A percentile compares a stretch with the other conserved stretches of the same genome.
Conservation (phyloP, 208 protist species). For the Leishmania major region DNA sequence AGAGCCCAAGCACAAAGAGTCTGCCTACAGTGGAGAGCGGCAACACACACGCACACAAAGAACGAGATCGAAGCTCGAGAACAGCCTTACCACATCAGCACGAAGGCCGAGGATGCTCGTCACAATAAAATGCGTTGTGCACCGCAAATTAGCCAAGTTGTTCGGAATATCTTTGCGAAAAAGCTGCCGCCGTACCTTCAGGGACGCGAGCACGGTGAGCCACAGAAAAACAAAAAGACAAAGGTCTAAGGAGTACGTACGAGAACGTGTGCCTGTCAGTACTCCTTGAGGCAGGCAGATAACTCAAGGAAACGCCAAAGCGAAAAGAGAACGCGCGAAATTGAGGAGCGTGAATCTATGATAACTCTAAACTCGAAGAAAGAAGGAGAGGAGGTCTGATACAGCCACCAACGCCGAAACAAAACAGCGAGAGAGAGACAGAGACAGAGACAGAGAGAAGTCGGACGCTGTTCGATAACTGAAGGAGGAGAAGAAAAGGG, state of each 20-base stretch:
- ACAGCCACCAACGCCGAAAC: not conserved
- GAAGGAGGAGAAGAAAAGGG: not conserved
- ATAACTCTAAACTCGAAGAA: not conserved
- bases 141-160: not conserved
- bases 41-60: not conserved
- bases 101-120: not conserved
- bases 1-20: slow-evolving; percentile 18
- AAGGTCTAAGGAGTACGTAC: not conserved
- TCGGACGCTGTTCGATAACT: not conserved
- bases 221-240: not conserved
- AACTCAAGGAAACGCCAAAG: not conserved
- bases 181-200: not conserved
- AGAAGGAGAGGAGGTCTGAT: not conserved
- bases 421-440: not conserved
- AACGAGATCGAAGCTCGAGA: not conserved
- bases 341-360: slow-evolving; percentile 3
- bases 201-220: not conserved
- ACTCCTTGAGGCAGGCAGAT: not conserved
- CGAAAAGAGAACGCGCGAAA: not conserved
- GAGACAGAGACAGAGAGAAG: not conserved
- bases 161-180: not conserved
- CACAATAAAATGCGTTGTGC: not conserved
- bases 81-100: not conserved
- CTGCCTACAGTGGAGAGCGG: slow-evolving; percentile 1
- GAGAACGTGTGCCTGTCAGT: not conserved